These are phyloP conservation scores for Botryotinia convoluta DNA, from an alignment of 2,329 filamentous ascomycete genomes.

Conservation along the genomic window DNA sequence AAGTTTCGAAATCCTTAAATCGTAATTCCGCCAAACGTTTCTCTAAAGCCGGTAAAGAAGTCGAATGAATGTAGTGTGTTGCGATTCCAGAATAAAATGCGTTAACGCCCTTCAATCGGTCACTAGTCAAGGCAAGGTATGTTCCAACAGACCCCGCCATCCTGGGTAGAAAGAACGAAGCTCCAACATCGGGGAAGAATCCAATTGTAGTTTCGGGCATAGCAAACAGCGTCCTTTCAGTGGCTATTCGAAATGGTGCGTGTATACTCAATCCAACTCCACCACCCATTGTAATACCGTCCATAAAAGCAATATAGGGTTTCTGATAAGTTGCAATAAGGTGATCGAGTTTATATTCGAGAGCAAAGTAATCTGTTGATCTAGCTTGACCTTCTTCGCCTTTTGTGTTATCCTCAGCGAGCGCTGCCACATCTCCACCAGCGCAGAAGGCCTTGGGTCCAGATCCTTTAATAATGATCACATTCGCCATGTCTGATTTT, in stretches of 20 bases:
- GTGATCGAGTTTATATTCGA: conserved; percentile 96
- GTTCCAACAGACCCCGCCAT: conserved; percentile 85
- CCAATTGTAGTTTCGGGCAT: conserved; percentile 99
- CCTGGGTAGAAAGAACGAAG: conserved; percentile 89
- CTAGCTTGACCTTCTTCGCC: conserved; percentile 67
- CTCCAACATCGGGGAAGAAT: conserved; percentile 97
- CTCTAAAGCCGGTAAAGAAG: conserved; percentile 76
- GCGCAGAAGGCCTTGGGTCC: conserved; percentile 86
- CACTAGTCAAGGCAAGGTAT: conserved; percentile 90
- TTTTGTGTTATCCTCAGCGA: conserved; percentile 70
- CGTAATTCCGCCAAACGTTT: conserved; percentile 82
- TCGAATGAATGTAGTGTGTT: conserved; percentile 94
- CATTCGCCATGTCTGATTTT: conserved; percentile 90
- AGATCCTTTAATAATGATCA: conserved; percentile 87
- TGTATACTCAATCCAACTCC: conserved; percentile 93
- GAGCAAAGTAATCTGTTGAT: conserved; percentile 82
- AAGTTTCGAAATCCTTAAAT: conserved; percentile 73
- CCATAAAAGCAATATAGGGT: conserved; percentile 93
- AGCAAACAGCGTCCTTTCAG: conserved; percentile 90
- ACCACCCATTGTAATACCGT: conserved; percentile 97
- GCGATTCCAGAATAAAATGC: conserved; percentile 89
- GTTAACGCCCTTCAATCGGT: conserved; percentile 76
- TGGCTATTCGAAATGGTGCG: conserved; percentile 93
- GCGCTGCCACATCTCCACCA: conserved; percentile 81
- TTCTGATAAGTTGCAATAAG: conserved; percentile 90